These are phyloP conservation scores for Trichoderma polysporum DNA, from an alignment of 2,329 filamentous ascomycete genomes.

Conservation along the genomic window DNA sequence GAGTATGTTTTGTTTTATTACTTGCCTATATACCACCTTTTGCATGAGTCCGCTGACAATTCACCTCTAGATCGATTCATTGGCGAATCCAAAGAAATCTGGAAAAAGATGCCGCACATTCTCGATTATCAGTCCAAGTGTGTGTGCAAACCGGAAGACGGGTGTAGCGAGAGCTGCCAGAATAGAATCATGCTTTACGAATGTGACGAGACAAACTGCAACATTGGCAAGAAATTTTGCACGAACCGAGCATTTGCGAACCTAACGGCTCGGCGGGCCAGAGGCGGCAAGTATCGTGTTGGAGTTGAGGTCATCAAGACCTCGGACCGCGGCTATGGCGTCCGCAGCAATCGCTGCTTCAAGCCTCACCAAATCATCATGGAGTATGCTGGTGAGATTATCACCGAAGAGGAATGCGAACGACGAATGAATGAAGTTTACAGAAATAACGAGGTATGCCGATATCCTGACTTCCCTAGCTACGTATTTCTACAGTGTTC, in stretches of 20 bases:
- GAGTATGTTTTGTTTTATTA: slow-evolving; percentile 56
- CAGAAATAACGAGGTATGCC: slow-evolving; percentile 81
- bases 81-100: slow-evolving; percentile 75
- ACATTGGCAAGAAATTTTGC: slow-evolving; percentile 69
- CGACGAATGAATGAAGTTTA: slow-evolving; percentile 90
- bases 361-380: slow-evolving; percentile 92
- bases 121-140: slow-evolving; percentile 76
- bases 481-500: not conserved
- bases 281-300: slow-evolving; percentile 82
- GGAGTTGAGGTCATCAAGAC: slow-evolving; percentile 97
- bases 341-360: slow-evolving; percentile 87
- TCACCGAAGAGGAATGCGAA: slow-evolving; percentile 91
- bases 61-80: slow-evolving; percentile 75
- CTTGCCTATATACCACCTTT: not conserved
- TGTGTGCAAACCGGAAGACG: slow-evolving; percentile 72
- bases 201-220: slow-evolving; percentile 88
- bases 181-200: slow-evolving; percentile 98
- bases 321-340: slow-evolving; percentile 80
- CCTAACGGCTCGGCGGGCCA: slow-evolving; percentile 70
- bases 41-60: slow-evolving; percentile 28
- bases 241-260: slow-evolving; percentile 85
- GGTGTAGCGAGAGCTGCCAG: slow-evolving; percentile 86
- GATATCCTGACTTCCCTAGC: not conserved
- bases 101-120: slow-evolving; percentile 75
- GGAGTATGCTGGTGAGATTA: slow-evolving; percentile 97